These are phyloP conservation scores for Aspergillus amoenus DNA, from an alignment of 2,329 filamentous ascomycete genomes.

Conservation along the genomic window DNA sequence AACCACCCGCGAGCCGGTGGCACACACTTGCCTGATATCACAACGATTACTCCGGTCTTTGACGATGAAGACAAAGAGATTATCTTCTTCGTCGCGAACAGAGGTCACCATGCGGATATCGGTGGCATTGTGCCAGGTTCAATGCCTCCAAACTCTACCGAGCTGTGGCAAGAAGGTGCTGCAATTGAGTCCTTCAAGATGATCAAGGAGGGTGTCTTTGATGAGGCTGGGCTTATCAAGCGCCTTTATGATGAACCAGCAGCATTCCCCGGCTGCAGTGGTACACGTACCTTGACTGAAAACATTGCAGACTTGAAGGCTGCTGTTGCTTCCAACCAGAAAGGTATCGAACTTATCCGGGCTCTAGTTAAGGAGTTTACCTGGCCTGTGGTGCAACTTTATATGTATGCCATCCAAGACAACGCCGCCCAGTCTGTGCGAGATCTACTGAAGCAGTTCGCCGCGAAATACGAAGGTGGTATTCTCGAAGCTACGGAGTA, in stretches of 20 bases:
- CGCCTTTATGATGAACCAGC: conserved; percentile 72
- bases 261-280: conserved; percentile 71
- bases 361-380: conserved; percentile 77
- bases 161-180: conserved; percentile 50
- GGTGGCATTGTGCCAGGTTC: conserved; percentile 79
- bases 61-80: conserved; percentile 62
- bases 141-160: conserved; percentile 65
- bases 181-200: conserved; percentile 57
- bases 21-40: conserved; percentile 81
- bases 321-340: conserved; percentile 82
- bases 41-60: conserved; percentile 76
- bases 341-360: conserved; percentile 76
- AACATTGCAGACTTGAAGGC: conserved; percentile 86
- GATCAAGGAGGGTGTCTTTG: conserved; percentile 73
- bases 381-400: conserved; percentile 73
- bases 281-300: conserved; percentile 75
- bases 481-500: conserved; percentile 74
- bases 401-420: conserved; percentile 79
- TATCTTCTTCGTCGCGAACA: conserved; percentile 77
- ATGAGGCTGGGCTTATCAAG: conserved; percentile 72
- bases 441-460: conserved; percentile 69
- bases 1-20: conserved; percentile 84
- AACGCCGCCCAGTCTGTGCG: conserved; percentile 77
- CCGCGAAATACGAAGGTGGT: conserved; percentile 65
- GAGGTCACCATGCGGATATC: conserved; percentile 81